A percentile compares a stretch with the other conserved stretches of the same genome.
Conservation (phyloP, 2,329 filamentous ascomycete genomes). For the Colletotrichum sidae region DNA sequence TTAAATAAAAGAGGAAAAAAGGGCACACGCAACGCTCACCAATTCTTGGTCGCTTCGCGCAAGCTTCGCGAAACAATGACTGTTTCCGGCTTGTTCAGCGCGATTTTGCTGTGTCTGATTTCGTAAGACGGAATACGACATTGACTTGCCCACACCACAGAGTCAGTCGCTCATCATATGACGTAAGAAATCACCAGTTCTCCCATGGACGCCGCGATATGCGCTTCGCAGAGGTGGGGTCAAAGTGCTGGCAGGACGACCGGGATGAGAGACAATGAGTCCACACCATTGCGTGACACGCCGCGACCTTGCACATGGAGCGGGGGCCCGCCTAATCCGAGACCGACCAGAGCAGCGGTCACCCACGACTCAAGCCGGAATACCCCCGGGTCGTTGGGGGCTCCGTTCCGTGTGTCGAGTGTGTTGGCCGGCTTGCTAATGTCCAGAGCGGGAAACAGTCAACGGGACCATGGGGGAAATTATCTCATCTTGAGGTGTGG, state of each 20-base stretch:
- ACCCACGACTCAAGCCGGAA: not conserved
- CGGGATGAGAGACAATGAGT: not conserved
- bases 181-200: too few relatives aligned
- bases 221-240: not conserved
- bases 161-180: too few relatives aligned
- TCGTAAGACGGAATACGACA: too few relatives aligned
- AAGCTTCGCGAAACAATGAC: too few relatives aligned
- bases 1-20: too few relatives aligned
- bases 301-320: slow-evolving; percentile 12
- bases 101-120: too few relatives aligned
- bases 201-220: not conserved
- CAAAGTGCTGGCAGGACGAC: slow-evolving; percentile 16
- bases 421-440: not conserved
- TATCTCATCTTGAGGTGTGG: not conserved
- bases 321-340: slow-evolving; percentile 18
- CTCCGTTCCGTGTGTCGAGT: slow-evolving; percentile 13
- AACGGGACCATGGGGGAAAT: slow-evolving; percentile 8
- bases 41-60: too few relatives aligned
- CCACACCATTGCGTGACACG: slow-evolving; percentile 15
- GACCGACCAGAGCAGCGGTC: slow-evolving; percentile 6
- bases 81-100: too few relatives aligned
- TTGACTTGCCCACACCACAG: too few relatives aligned
- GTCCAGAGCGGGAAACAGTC: slow-evolving; percentile 24
- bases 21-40: too few relatives aligned
- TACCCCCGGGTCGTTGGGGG: not conserved